Evolutionary conservation across 192 early-diverging fungal genomes (phyloP).

Genomic region (Coemansia guatemalensis): DNA sequence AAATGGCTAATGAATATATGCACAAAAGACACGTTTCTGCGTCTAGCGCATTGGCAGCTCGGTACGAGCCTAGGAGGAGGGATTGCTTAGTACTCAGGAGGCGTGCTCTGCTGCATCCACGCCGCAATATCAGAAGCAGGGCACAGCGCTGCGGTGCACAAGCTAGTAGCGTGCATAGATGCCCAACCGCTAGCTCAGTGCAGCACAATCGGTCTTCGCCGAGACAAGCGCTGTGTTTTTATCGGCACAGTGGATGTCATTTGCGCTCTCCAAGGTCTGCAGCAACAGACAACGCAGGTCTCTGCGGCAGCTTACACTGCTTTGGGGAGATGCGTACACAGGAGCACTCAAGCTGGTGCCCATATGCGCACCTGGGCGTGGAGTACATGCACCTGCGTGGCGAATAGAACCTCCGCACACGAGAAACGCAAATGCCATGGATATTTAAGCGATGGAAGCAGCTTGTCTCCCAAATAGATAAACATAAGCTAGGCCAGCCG

Average conservation of each 20-base stretch:
- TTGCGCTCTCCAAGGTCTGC: background rate
- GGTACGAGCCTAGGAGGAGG: background rate
- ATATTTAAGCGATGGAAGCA: background rate
- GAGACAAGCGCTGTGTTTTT: background rate
- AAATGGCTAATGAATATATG: conserved; percentile 6
- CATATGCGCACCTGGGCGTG: no score
- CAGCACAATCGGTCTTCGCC: background rate
- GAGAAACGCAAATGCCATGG: background rate
- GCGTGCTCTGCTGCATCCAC: background rate
- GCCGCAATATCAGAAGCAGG: background rate
- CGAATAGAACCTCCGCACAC: no score
- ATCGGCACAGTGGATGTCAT: background rate
- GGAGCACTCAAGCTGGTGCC: no score
- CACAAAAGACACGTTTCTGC: conserved; percentile 6
- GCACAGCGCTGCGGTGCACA: background rate
- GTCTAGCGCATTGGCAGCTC: background rate
- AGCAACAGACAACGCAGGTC: no score
- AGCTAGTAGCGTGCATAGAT: background rate
- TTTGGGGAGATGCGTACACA: background rate
- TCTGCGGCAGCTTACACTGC: background rate
- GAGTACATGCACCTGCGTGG: no score
- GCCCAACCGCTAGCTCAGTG: background rate
- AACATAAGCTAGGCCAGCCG: background rate
- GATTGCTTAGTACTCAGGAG: background rate
- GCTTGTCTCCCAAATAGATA: background rate